phyloP scores from a whole-genome alignment of 176 grass and related monocot genomes.

The Thalia dealbata region DNA sequence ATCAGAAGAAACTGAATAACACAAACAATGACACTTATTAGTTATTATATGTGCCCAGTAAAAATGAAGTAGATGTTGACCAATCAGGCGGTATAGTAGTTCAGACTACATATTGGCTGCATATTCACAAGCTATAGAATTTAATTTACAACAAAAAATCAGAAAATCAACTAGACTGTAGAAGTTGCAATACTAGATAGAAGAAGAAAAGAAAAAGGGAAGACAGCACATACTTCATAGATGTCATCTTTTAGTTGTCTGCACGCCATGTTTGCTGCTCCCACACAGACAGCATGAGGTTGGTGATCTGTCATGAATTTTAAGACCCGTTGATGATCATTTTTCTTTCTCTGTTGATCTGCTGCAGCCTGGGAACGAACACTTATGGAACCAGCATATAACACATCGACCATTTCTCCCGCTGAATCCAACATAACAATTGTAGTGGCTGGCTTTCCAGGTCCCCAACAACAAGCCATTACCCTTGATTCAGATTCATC shows the following conservation, averaged over 20 bases:
- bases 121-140: too few species aligned
- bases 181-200: not conserved
- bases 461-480: constrained; percentile 94
- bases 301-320: constrained; percentile 94
- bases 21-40: too few species aligned
- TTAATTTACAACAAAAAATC: too few species aligned
- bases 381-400: constrained; percentile 93
- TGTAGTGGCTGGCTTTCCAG: constrained; percentile 91
- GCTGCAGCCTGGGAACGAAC: constrained; percentile 76
- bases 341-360: constrained; percentile 82
- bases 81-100: too few species aligned
- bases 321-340: constrained; percentile 80
- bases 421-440: constrained; percentile 90
- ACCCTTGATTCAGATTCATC: constrained; percentile 79
- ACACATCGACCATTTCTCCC: constrained; percentile 91
- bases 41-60: too few species aligned
- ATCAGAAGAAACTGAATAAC: too few species aligned
- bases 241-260: constrained; percentile 98
- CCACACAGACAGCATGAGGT: constrained; percentile 84
- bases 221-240: constrained; percentile 47
- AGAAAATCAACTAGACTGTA: too few species aligned
- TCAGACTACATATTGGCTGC: too few species aligned
- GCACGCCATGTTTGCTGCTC: constrained; percentile 79
- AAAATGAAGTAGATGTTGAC: too few species aligned
- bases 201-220: not conserved